Conservation (phyloP, 2,329 filamentous ascomycete genomes). For the Ustilaginoidea virens region DNA sequence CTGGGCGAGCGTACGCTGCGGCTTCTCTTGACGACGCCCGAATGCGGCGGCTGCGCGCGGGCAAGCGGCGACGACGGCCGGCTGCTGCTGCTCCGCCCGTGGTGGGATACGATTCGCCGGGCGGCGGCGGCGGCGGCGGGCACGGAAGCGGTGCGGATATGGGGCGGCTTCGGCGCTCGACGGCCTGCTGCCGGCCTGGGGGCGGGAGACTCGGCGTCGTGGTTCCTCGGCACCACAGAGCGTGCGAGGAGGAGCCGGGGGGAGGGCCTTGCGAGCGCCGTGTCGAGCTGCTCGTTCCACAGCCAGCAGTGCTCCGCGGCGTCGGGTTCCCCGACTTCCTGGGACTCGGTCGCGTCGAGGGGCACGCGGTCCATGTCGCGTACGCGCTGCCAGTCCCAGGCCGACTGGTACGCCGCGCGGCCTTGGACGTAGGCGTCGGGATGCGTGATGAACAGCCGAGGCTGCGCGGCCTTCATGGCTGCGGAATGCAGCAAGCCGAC, state of each 20-base stretch:
- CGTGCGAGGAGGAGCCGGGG: constrained; percentile 22
- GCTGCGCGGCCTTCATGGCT: constrained; percentile 54
- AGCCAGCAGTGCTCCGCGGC: constrained; percentile 52
- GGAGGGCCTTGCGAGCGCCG: too few relatives aligned
- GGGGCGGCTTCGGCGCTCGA: constrained; percentile 28
- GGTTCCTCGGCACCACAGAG: too few relatives aligned
- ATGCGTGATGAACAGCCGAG: constrained; percentile 61
- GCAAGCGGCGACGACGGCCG: constrained; percentile 17
- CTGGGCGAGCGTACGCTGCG: constrained; percentile 44
- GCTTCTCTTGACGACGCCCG: constrained; percentile 30
- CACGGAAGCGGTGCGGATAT: constrained; percentile 37
- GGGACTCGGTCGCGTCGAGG: constrained; percentile 25
- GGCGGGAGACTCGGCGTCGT: too few relatives aligned
- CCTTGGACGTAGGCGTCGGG: constrained; percentile 61
- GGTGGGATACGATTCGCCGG: constrained; percentile 31
- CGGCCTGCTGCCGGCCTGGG: too few relatives aligned
- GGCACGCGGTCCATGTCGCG: constrained; percentile 45
- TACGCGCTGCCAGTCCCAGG: constrained; percentile 59
- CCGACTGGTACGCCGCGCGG: constrained; percentile 30
- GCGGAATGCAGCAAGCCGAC: constrained; percentile 55
- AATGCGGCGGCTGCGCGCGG: constrained; percentile 11
- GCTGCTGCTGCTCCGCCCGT: too few relatives aligned
- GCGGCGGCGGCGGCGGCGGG: constrained; percentile 23
- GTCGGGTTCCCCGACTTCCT: constrained; percentile 43
- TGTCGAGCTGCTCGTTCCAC: constrained; percentile 50